Base-by-base conservation (phyloP, 108 stramenopile genomes). In the Nannochloropsis salina region DNA sequence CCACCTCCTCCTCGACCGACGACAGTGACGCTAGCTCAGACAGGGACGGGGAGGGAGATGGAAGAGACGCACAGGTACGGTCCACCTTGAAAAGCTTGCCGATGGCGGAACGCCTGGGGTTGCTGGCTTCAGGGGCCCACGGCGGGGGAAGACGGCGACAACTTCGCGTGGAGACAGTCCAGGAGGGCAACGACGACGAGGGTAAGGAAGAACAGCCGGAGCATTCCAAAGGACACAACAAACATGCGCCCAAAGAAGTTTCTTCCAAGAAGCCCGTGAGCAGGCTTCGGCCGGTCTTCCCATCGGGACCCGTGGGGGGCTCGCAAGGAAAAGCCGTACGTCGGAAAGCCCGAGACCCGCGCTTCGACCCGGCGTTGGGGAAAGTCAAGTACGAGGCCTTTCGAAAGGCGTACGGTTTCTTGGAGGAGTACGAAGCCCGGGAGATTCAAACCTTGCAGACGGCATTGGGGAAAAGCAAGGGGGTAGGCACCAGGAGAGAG, bases 361-460 rank as follows among this genome's bases (percentile, higher is more conserved):
- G 88, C 44, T 88, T 88, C 18, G 88, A 88, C 31, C 84, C 84
- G 43, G 86, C 82, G 74, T 80, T 83, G 9, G 84, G 84, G 10
- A 88, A 84, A 22, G 84, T 88, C 8, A 88, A 88, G 45, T 88
- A 88, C 43, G 88, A 88, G 43, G 84, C 84, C 9, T 88, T 88
- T 47, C 81, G 88, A 41, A 88, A 88, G 84, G 83, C 88, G 11
- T 88, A 88, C 81, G 81, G 84, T 9, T 88, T 88, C 81, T 42
- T 88, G 44, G 88, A 83, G 42, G 83, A 43, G 40, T 84, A 88
- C 43, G 84, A 88, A 43, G 88, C 84, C 43, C 42, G 84, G 44
- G 88, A 88, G 51, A 88, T 88, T 5, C 80, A 82, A 42, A 84
- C 44, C 31, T 84, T 88, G 5, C 44, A 81, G 80, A 82, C 84